Conservation (phyloP, 768 basidiomycete genomes). For the Leccinum uliginosum region DNA sequence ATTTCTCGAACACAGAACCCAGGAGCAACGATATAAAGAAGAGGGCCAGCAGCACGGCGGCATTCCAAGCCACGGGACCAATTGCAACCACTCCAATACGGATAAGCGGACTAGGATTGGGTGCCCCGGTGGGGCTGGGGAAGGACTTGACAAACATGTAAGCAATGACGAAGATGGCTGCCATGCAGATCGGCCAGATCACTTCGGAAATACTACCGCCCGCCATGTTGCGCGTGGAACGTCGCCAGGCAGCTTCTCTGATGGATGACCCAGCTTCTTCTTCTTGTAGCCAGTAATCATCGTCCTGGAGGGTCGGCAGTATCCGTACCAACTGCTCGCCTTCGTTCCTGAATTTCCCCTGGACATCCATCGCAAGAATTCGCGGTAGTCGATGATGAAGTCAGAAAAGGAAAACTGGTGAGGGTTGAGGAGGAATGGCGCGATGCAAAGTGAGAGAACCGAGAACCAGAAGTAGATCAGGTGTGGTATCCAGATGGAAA, state of each 20-base stretch:
- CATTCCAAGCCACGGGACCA: slow-evolving; percentile 95
- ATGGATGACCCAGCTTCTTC: slow-evolving; percentile 96
- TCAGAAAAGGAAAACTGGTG: slow-evolving; percentile 97
- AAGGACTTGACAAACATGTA: slow-evolving; percentile 95
- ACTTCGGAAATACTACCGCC: slow-evolving; percentile 82
- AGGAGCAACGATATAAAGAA: slow-evolving; percentile 93
- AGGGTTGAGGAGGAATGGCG: slow-evolving; percentile 99
- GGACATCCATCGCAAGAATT: slow-evolving; percentile 99
- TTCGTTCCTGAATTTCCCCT: slow-evolving; percentile 95
- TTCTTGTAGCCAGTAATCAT: slow-evolving; percentile 99
- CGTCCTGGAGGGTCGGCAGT: slow-evolving; percentile 94
- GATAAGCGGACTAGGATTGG: slow-evolving; percentile 78
- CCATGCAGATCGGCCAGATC: slow-evolving; percentile 71
- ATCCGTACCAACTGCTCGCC: slow-evolving; percentile 98
- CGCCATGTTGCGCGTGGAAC: slow-evolving; percentile 89
- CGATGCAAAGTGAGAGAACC: slow-evolving; percentile 89
- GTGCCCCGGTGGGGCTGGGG: slow-evolving; percentile 57
- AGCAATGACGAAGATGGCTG: slow-evolving; percentile 73
- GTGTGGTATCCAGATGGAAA: slow-evolving; percentile 91
- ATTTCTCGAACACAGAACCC: slow-evolving; percentile 83
- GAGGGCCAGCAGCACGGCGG: slow-evolving; percentile 72
- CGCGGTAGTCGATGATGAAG: slow-evolving; percentile 98
- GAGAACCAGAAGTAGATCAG: slow-evolving; percentile 99
- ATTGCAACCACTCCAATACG: slow-evolving; percentile 86
- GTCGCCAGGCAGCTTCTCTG: slow-evolving; percentile 94